Percentiles rank a stretch among this genome's conserved stretches.
These are phyloP conservation scores for Oenanthe sinensis DNA, from an alignment of 129 eudicot species.

Conservation along the genomic window DNA sequence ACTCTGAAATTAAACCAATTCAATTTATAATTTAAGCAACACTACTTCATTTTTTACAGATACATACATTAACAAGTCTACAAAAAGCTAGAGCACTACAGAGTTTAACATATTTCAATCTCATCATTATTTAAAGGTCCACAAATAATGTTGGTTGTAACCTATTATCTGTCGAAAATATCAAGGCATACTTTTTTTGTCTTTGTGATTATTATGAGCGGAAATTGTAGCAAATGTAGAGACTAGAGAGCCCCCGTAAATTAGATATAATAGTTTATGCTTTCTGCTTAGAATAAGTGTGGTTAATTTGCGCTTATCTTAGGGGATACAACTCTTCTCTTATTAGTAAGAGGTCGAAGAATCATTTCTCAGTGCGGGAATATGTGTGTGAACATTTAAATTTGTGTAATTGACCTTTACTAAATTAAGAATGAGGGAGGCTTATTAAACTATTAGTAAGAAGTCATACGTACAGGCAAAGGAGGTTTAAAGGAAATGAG, in stretches of 20 bases:
- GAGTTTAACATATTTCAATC: not conserved
- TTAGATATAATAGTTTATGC: too few relatives aligned
- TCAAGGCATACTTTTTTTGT: not conserved
- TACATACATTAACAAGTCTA: not conserved
- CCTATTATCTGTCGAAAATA: not conserved
- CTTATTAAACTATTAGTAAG: not conserved
- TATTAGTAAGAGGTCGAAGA: not conserved
- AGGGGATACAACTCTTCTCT: not conserved
- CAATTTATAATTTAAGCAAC: not conserved
- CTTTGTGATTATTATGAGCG: not conserved
- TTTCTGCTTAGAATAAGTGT: not conserved
- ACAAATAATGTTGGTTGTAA: not conserved
- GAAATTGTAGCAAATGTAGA: not conserved
- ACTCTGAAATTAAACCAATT: not conserved
- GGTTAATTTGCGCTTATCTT: not conserved
- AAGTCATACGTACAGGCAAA: slow-evolving; percentile 48
- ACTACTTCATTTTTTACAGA: not conserved
- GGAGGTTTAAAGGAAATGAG: slow-evolving; percentile 69
- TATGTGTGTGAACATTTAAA: not conserved
- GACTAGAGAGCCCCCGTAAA: too few relatives aligned
- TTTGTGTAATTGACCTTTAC: not conserved
- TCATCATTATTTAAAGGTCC: not conserved
- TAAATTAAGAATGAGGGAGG: not conserved
- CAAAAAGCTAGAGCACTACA: not conserved
- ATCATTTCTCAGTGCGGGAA: not conserved